Evolutionary conservation across 441 rosid species (phyloP), one percentile per base, ranked within the genome.

Genomic region (Brassica hybrid): DNA sequence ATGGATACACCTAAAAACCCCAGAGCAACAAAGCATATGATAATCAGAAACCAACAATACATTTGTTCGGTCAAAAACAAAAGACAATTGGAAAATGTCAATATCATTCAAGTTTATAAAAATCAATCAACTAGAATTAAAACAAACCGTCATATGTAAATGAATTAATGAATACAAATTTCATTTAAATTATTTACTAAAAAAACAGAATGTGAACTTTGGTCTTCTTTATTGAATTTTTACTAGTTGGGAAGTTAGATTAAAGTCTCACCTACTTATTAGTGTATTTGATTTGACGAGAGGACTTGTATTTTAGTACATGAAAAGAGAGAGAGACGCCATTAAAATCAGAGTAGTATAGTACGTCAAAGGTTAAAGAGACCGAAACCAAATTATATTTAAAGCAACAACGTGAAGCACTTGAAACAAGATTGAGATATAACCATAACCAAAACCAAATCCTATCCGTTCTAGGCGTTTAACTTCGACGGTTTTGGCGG

Each of bases 281-380:
- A 52, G 34, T 61, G 74, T 78, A 73, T 67, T 38, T 61, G 81
- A 79, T 79, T 73, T 79, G 81, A 79, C 81, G 54, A 72, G 64
- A 32, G 19, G 19, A 21, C 54, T 4, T 18, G 45, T 43, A 1
- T 65, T 65, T 23, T 48, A 16, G 45, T 36, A 52, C 2, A 52
- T 52, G 18, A 16, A 45, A 16, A 16, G 3, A 23, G 7, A 12
- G 16, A 59, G 64, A 59, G 41, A 30, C 66, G 36, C 71, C 75
- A 56, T 62, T 68, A 56, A 79, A 73, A 78, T 65, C 77, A 57
- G 62, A 60, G 67, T 56, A 62, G 45, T 27, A 16, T 52, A 52
- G 67, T 17, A 63, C 58, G 77, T 65, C 17, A 67, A 25, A 52
- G 30, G 48, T 10, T 54, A 17, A 6, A 60, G 41, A 41, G 5